These are phyloP conservation scores for Neospermospora avenae DNA, from an alignment of 2,329 filamentous ascomycete species.

Conservation along the genomic window DNA sequence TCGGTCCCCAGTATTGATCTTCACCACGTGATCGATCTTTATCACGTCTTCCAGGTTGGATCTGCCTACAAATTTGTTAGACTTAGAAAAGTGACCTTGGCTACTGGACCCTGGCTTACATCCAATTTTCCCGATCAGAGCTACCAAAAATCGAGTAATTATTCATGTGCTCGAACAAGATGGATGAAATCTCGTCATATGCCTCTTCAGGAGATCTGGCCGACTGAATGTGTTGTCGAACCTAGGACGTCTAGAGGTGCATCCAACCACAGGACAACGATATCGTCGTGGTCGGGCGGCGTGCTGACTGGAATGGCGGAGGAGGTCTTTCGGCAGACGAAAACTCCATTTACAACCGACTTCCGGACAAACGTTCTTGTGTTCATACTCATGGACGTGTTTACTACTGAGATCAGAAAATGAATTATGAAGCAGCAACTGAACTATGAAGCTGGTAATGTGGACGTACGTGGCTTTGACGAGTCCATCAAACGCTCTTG, in stretches of 20 bases:
- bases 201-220: constrained; percentile 8
- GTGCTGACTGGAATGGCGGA: constrained; percentile 5
- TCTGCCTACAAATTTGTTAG: not conserved
- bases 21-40: not conserved
- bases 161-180: not conserved
- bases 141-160: too few relatives aligned
- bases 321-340: constrained; percentile 8
- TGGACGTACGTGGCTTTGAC: constrained; percentile 7
- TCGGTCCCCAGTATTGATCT: not conserved
- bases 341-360: constrained; percentile 11
- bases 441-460: not conserved
- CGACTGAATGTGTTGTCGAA: constrained; percentile 8
- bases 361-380: constrained; percentile 7
- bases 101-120: not conserved
- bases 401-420: not conserved
- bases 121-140: not conserved
- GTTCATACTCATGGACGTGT: constrained; percentile 9
- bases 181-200: constrained; percentile 6
- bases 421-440: not conserved
- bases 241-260: not conserved
- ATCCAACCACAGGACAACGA: constrained; percentile 3
- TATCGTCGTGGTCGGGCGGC: not conserved
- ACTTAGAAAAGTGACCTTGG: too few relatives aligned
- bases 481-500: constrained; percentile 8
- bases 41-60: not conserved